Evolutionary conservation across 805 yeast species (phyloP).

Genomic region (Lipomyces japonicus): DNA sequence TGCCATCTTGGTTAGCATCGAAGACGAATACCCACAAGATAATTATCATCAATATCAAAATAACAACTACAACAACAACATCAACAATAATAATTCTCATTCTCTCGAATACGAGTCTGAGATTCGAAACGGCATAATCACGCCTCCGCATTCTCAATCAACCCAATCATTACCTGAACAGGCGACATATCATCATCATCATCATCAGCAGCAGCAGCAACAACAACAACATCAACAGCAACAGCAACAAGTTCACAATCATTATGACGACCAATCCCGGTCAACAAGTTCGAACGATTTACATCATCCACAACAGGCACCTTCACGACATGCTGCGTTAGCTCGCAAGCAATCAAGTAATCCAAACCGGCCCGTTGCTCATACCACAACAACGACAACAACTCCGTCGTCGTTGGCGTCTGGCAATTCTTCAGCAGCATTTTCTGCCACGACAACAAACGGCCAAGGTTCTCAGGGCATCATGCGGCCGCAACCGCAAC

Average conservation of each 20-base stretch:
- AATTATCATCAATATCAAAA: background rate
- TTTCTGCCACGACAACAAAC: too few species aligned
- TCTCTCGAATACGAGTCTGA: slow-evolving; percentile 9
- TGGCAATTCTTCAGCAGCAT: too few species aligned
- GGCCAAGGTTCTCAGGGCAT: background rate
- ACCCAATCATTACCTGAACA: slow-evolving; percentile 16
- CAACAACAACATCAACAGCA: slow-evolving; percentile 2
- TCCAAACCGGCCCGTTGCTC: too few species aligned
- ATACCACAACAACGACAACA: background rate
- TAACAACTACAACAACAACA: too few species aligned
- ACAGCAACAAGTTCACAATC: too few species aligned
- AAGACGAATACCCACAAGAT: slow-evolving; percentile 25
- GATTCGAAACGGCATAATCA: slow-evolving; percentile 2
- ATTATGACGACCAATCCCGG: too few species aligned
- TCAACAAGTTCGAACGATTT: background rate
- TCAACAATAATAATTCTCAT: too few species aligned
- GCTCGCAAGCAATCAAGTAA: too few species aligned
- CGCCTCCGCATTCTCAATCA: slow-evolving; percentile 7
- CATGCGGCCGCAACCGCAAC: slow-evolving; percentile 19
- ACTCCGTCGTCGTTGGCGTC: too few species aligned
- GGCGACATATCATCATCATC: slow-evolving; percentile 1
- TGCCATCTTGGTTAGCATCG: slow-evolving; percentile 58
- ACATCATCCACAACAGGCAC: background rate
- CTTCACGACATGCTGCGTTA: too few species aligned
- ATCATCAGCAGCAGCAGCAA: too few species aligned